A percentile compares a stretch with the other conserved stretches of the same genome.
Conservation (phyloP, 2,329 filamentous ascomycete species). For the Alternaria postmessia region DNA sequence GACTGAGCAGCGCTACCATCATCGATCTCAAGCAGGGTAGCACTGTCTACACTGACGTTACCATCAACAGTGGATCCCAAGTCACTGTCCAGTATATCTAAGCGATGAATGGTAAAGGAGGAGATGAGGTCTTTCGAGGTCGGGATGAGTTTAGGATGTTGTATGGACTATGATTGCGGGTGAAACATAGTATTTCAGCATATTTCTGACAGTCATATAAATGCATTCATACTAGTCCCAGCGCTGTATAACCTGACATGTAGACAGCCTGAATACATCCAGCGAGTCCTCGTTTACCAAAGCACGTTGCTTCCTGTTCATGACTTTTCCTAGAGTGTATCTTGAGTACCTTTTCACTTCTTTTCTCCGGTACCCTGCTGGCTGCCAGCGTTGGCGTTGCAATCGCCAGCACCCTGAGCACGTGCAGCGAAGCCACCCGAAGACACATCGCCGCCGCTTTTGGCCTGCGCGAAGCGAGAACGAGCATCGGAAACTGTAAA, state of each 20-base stretch:
- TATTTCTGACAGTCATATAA: neutral
- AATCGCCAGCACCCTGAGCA: neutral
- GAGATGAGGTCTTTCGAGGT: neutral
- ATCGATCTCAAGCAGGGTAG: slow-evolving; percentile 6
- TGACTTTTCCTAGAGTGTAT: no score
- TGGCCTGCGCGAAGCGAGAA: neutral
- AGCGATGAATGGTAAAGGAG: neutral
- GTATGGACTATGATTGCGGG: neutral
- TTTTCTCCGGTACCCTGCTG: neutral
- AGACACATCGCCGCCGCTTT: neutral
- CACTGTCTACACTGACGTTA: slow-evolving; percentile 9
- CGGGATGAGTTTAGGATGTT: neutral
- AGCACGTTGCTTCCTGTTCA: neutral
- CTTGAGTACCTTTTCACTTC: neutral
- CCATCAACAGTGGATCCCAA: slow-evolving; percentile 8
- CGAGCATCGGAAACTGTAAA: neutral
- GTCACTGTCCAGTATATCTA: slow-evolving; percentile 8
- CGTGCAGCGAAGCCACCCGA: neutral
- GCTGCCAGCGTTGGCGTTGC: neutral
- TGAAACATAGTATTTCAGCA: neutral
- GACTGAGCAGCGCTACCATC: neutral
- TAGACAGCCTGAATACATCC: neutral
- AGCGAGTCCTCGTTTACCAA: neutral
- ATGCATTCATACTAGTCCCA: neutral
- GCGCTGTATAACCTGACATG: neutral